phyloP scores from a whole-genome alignment of 305 asterid genomes.

The Fraxinus angustifolia region DNA sequence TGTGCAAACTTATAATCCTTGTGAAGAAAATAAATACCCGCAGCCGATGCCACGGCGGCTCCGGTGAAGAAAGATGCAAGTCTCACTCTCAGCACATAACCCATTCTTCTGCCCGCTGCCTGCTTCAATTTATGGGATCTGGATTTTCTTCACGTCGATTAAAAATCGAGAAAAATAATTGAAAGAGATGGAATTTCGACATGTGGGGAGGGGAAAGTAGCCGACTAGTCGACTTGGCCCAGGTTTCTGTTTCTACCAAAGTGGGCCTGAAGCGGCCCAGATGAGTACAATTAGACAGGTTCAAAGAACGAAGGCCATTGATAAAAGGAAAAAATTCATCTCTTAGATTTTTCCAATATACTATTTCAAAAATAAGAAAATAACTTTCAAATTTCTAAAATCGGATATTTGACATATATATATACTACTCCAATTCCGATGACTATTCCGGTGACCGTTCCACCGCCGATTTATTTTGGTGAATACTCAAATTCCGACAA shows the following conservation, averaged over 20 bases:
- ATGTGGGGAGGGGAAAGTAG: neutral
- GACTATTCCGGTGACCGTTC: too few species aligned
- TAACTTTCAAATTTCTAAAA: too few species aligned
- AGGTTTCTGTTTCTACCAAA: neutral
- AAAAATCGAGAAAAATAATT: neutral
- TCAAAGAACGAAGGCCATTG: neutral
- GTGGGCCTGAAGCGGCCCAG: neutral
- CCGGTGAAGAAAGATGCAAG: conserved; percentile 70
- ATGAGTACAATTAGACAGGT: neutral
- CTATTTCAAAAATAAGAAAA: too few species aligned
- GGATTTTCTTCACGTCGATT: neutral
- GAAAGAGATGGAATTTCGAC: neutral
- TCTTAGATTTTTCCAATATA: too few species aligned
- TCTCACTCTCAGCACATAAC: conserved; percentile 64
- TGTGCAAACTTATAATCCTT: conserved; percentile 69
- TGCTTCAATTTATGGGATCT: neutral
- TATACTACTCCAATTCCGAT: too few species aligned
- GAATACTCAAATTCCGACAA: too few species aligned
- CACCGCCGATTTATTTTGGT: too few species aligned
- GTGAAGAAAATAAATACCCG: conserved; percentile 64
- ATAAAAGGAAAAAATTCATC: too few species aligned
- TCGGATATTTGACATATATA: too few species aligned
- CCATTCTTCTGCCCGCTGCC: conserved; percentile 36
- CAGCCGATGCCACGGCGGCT: conserved; percentile 66
- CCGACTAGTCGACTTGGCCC: conserved; percentile 4